Conservation (phyloP, 2,329 filamentous ascomycete species). For the Chrysoporthe cubensis region DNA sequence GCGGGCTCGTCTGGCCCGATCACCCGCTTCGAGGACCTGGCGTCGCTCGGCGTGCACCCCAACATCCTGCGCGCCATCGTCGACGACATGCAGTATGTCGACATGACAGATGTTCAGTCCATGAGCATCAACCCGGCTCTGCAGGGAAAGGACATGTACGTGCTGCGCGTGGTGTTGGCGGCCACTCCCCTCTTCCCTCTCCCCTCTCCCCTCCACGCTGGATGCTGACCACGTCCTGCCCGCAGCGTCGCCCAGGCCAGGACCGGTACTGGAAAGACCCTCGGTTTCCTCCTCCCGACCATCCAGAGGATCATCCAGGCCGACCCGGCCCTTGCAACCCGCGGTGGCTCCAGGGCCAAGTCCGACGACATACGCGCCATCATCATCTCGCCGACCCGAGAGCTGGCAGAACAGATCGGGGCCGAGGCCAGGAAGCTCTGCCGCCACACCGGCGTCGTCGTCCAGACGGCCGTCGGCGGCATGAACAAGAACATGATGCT, state of each 20-base stretch:
- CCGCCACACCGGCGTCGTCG: slow-evolving; percentile 65
- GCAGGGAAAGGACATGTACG: slow-evolving; percentile 81
- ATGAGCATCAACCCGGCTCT: slow-evolving; percentile 81
- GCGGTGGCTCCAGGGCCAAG: slow-evolving; percentile 41
- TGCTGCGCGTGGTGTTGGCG: slow-evolving; percentile 24
- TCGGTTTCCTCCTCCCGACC: slow-evolving; percentile 87
- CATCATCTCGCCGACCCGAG: slow-evolving; percentile 78
- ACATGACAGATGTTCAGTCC: slow-evolving; percentile 91
- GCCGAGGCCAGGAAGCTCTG: slow-evolving; percentile 75
- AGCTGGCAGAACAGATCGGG: slow-evolving; percentile 80
- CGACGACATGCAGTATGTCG: slow-evolving; percentile 72
- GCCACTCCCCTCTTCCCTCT: neutral
- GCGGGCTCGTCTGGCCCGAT: slow-evolving; percentile 34
- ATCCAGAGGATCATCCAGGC: slow-evolving; percentile 75
- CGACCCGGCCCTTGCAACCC: slow-evolving; percentile 63
- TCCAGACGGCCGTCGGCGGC: slow-evolving; percentile 86
- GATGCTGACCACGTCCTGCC: slow-evolving; percentile 30
- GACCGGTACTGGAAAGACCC: slow-evolving; percentile 95
- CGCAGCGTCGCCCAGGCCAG: slow-evolving; percentile 88
- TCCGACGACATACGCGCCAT: slow-evolving; percentile 68
- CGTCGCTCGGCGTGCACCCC: slow-evolving; percentile 58
- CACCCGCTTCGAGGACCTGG: slow-evolving; percentile 51
- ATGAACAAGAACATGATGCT: slow-evolving; percentile 77
- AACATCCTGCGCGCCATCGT: slow-evolving; percentile 72
- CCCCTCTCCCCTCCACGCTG: neutral